Evolutionary conservation across 2,329 filamentous ascomycete species (phyloP).

Genomic region (Epichloe gansuensis): DNA sequence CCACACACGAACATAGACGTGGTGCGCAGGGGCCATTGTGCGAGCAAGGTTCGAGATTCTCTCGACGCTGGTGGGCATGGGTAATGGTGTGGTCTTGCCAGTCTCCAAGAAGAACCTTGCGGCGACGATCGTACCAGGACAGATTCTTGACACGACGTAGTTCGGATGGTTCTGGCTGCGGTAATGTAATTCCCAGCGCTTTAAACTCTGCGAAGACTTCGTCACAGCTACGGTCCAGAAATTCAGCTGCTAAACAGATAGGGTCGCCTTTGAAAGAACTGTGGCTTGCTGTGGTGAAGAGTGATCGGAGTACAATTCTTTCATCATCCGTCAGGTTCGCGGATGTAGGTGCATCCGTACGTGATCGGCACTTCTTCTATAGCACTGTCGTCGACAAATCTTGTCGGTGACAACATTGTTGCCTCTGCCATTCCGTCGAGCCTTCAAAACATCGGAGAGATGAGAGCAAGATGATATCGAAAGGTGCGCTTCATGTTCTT

Average conservation of each 20-base stretch:
- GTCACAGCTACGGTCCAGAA: constrained; percentile 40
- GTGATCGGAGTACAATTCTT: constrained; percentile 32
- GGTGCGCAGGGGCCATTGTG: constrained; percentile 56
- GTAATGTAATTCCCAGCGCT: constrained; percentile 14
- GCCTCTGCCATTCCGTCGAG: constrained; percentile 11
- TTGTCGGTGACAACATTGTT: constrained; percentile 6
- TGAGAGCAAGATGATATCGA: constrained; percentile 27
- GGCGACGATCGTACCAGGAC: constrained; percentile 44
- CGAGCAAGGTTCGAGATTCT: constrained; percentile 51
- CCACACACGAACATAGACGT: constrained; percentile 50
- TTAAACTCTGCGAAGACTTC: constrained; percentile 30
- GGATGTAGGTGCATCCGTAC: constrained; percentile 2
- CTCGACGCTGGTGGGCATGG: constrained; percentile 43
- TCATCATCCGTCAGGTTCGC: constrained; percentile 36
- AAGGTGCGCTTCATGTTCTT: constrained; percentile 38
- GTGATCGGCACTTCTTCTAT: constrained; percentile 14
- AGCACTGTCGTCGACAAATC: constrained; percentile 32
- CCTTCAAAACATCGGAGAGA: constrained; percentile 22
- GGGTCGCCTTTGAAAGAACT: constrained; percentile 29
- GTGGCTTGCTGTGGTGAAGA: constrained; percentile 29
- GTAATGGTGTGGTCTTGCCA: constrained; percentile 44
- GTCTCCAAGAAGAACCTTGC: constrained; percentile 40
- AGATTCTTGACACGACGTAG: constrained; percentile 31
- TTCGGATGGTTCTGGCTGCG: constrained; percentile 15
- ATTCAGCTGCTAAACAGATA: constrained; percentile 37